Evolutionary conservation across 1,284 basidiomycete genomes (phyloP).

Genomic region (Nidula niveotomentosa): DNA sequence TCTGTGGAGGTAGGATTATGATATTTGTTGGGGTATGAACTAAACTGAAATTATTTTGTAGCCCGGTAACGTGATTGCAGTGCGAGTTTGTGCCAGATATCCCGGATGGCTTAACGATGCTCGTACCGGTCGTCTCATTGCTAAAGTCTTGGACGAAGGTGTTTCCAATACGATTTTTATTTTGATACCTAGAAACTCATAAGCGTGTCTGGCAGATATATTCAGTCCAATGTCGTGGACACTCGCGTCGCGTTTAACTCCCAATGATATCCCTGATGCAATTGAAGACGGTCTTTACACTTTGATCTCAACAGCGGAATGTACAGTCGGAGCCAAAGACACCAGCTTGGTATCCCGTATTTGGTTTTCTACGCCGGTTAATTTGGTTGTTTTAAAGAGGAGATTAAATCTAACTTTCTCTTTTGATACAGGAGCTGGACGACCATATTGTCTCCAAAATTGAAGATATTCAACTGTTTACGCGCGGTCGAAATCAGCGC

Average conservation of each 20-base stretch:
- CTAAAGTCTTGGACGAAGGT: constrained; percentile 17
- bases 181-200: not conserved
- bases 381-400: not conserved
- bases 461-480: constrained; percentile 16
- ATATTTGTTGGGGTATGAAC: not conserved
- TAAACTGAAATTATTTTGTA: constrained; percentile 1
- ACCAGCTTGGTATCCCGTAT: constrained; percentile 4
- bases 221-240: constrained; percentile 17
- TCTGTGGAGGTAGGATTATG: too few relatives aligned
- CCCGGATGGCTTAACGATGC: constrained; percentile 16
- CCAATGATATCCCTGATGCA: constrained; percentile 9
- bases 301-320: constrained; percentile 12
- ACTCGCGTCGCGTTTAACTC: constrained; percentile 2
- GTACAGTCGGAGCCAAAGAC: not conserved
- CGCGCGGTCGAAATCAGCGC: not conserved
- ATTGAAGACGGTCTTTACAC: constrained; percentile 16
- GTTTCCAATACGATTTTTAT: too few relatives aligned
- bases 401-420: not conserved
- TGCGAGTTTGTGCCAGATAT: constrained; percentile 14
- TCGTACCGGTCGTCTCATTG: constrained; percentile 8
- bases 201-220: constrained; percentile 7
- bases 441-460: constrained; percentile 12
- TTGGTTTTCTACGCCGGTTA: constrained; percentile 18
- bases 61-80: constrained; percentile 16
- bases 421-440: constrained; percentile 12